phyloP scores from a whole-genome alignment of 768 basidiomycete genomes.

The Lepiota venenata region DNA sequence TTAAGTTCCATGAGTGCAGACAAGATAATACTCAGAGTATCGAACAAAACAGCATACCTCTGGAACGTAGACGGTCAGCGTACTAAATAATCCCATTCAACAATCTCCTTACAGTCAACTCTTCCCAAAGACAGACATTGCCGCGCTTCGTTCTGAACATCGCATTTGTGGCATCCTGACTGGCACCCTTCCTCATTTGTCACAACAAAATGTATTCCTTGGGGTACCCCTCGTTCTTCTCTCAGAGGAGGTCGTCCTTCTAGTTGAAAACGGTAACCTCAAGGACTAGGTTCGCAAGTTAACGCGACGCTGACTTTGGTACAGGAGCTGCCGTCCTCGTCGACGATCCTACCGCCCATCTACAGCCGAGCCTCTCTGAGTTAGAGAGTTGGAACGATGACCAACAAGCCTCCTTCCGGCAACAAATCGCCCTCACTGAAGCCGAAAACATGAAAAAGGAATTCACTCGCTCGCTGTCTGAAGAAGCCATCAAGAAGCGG shows the following conservation, averaged over 20 bases:
- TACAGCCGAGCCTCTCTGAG: conserved; percentile 40
- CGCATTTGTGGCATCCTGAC: conserved; percentile 81
- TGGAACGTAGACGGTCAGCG: conserved; percentile 80
- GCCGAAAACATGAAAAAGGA: conserved; percentile 45
- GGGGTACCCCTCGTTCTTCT: conserved; percentile 87
- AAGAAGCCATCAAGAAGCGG: conserved; percentile 68
- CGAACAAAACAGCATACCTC: conserved; percentile 80
- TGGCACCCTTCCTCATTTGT: conserved; percentile 91
- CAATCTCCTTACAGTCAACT: neutral
- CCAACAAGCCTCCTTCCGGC: conserved; percentile 40
- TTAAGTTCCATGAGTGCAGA: conserved; percentile 14
- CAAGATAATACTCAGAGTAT: conserved; percentile 63
- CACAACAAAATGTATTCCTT: conserved; percentile 95
- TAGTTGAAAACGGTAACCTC: conserved; percentile 71
- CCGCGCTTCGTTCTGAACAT: conserved; percentile 73
- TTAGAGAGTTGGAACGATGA: conserved; percentile 51
- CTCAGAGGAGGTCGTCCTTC: conserved; percentile 89
- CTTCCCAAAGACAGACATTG: conserved; percentile 58
- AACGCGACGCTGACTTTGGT: conserved; percentile 12
- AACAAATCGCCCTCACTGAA: conserved; percentile 48
- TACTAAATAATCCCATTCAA: neutral
- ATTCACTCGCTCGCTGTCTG: conserved; percentile 45
- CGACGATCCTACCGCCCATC: conserved; percentile 63
- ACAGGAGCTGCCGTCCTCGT: conserved; percentile 76
- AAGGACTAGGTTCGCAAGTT: neutral